Conservation (phyloP, 495 filamentous ascomycete genomes). For the Hyaloscypha hepaticicola region DNA sequence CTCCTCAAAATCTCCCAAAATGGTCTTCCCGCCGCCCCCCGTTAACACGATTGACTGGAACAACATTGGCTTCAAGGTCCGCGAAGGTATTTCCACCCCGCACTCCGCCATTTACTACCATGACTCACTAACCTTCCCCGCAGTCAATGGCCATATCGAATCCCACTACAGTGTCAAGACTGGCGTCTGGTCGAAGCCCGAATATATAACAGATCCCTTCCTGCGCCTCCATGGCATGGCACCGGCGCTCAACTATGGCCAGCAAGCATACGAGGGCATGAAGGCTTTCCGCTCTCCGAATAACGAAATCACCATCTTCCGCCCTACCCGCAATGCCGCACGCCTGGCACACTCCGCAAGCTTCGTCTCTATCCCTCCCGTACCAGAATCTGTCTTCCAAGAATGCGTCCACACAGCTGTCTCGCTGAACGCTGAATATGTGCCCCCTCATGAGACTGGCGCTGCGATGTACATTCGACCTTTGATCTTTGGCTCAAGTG, state of each 20-base stretch:
- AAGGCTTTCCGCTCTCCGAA: conserved; percentile 82
- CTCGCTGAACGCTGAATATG: conserved; percentile 79
- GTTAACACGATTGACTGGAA: conserved; percentile 85
- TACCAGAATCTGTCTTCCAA: conserved; percentile 71
- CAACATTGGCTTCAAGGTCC: conserved; percentile 85
- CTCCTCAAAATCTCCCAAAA: conserved; percentile 9
- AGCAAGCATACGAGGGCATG: conserved; percentile 91
- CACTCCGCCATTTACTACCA: conserved; percentile 9
- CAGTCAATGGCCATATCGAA: conserved; percentile 78
- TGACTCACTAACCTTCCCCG: not conserved
- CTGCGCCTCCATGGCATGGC: conserved; percentile 87
- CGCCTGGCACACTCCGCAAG: conserved; percentile 76
- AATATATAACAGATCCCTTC: conserved; percentile 74
- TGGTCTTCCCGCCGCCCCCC: conserved; percentile 76
- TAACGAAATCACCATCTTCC: conserved; percentile 72
- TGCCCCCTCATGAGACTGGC: conserved; percentile 78
- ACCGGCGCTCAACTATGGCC: conserved; percentile 87
- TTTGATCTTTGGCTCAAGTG: conserved; percentile 76
- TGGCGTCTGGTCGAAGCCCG: conserved; percentile 70
- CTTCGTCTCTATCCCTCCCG: conserved; percentile 74
- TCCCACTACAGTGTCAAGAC: conserved; percentile 67
- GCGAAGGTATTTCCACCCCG: conserved; percentile 64
- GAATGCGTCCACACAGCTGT: conserved; percentile 76
- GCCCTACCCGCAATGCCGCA: conserved; percentile 74
- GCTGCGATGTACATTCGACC: conserved; percentile 90